phyloP scores from a whole-genome alignment of 192 early-diverging fungal genomes.

The Coemansia sp. region DNA sequence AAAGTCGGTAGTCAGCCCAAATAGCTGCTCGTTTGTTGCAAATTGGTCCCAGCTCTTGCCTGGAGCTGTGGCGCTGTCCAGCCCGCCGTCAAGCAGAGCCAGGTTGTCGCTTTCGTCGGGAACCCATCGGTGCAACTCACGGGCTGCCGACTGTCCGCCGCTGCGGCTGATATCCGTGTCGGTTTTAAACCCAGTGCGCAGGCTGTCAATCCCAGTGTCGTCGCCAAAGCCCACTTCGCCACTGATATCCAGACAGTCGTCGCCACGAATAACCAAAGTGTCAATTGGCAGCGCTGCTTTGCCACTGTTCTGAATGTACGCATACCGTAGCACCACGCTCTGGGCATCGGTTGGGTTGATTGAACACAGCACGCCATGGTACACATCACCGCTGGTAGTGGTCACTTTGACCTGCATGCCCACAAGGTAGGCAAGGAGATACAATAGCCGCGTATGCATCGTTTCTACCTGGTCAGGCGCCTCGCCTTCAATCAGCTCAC shows the following conservation, averaged over 20 bases:
- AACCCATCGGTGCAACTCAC: constrained; percentile 85
- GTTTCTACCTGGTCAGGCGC: constrained; percentile 38
- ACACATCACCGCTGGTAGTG: constrained; percentile 19
- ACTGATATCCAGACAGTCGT: constrained; percentile 40
- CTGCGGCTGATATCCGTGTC: constrained; percentile 85
- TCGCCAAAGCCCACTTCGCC: constrained; percentile 31
- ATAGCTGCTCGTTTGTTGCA: constrained; percentile 86
- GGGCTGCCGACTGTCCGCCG: constrained; percentile 63
- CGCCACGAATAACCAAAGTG: constrained; percentile 39
- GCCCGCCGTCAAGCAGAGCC: constrained; percentile 21
- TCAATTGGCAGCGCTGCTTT: constrained; percentile 32
- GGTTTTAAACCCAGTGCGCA: constrained; percentile 66
- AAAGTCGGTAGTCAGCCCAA: constrained; percentile 95
- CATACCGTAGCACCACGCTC: constrained; percentile 50
- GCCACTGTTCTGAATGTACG: constrained; percentile 25
- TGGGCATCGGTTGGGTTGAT: constrained; percentile 53
- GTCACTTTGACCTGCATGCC: constrained; percentile 40
- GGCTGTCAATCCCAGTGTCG: constrained; percentile 1
- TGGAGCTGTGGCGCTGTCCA: constrained; percentile 8
- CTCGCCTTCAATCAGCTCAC: constrained; percentile 46
- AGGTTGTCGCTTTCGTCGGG: constrained; percentile 62
- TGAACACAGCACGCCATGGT: constrained; percentile 42
- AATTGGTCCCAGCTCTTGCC: constrained; percentile 90
- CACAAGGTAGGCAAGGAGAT: constrained; percentile 40
- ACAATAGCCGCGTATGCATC: constrained; percentile 49